phyloP scores from a whole-genome alignment of 2,329 filamentous ascomycete genomes.

The Corynespora cassiicola region DNA sequence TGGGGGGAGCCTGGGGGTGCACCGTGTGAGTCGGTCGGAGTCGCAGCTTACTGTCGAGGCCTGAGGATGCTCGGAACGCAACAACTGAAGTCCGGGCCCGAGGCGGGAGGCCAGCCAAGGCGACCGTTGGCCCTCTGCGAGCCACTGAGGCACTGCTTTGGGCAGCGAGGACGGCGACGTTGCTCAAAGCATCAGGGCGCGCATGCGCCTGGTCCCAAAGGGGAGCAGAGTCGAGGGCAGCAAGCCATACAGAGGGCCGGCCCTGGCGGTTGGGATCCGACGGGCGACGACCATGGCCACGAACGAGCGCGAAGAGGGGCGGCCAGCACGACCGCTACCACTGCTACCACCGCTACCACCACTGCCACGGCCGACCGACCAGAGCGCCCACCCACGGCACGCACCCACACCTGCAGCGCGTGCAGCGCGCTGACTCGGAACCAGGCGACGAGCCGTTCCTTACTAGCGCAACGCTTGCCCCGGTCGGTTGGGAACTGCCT shows the following conservation, averaged over 20 bases:
- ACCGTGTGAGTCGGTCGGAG: too few species aligned
- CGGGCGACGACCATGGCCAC: too few species aligned
- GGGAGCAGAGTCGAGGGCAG: not conserved
- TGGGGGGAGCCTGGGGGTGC: too few species aligned
- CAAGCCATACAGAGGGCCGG: constrained; percentile 1
- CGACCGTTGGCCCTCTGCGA: constrained; percentile 24
- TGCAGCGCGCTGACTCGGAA: constrained; percentile 22
- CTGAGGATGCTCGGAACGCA: constrained; percentile 3
- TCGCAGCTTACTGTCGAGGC: too few species aligned
- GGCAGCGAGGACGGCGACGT: constrained; percentile 29
- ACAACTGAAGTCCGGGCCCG: constrained; percentile 16
- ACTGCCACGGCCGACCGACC: too few species aligned
- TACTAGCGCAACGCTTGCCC: constrained; percentile 24
- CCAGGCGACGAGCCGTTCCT: constrained; percentile 19
- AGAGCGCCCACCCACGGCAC: too few species aligned
- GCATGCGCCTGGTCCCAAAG: constrained; percentile 15
- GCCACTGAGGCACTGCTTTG: constrained; percentile 12
- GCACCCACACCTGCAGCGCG: too few species aligned
- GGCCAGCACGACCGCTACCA: too few species aligned
- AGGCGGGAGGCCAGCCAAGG: constrained; percentile 23
- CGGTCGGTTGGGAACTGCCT: constrained; percentile 17
- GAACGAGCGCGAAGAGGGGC: too few species aligned
- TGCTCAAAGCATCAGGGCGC: constrained; percentile 23
- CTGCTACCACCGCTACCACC: too few species aligned
- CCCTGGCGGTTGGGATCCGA: constrained; percentile 13